Conservation (phyloP, 306 rosid species). For the Sindora glabra region DNA sequence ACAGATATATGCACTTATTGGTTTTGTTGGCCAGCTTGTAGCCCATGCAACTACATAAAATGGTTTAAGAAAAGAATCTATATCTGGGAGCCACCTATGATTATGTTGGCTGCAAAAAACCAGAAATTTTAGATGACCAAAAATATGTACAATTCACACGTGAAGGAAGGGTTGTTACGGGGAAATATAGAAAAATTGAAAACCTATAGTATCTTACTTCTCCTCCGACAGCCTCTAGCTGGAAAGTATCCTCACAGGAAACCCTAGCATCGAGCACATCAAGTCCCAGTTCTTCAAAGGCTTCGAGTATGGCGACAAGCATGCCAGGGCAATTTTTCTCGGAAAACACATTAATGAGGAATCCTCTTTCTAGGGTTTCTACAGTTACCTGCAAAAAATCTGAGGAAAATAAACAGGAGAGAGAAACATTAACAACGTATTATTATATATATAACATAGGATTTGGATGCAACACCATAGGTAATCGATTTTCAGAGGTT, state of each 20-base stretch:
- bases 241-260: constrained; percentile 78
- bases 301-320: constrained; percentile 64
- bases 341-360: constrained; percentile 53
- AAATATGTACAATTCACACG: constrained; percentile 20
- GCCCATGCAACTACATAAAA: background rate
- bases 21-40: background rate
- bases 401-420: too few species aligned
- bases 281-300: constrained; percentile 69
- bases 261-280: constrained; percentile 89
- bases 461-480: constrained; percentile 32
- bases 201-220: constrained; percentile 58
- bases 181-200: background rate
- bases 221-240: constrained; percentile 71
- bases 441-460: background rate
- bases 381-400: constrained; percentile 54
- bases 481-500: constrained; percentile 24
- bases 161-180: too few species aligned
- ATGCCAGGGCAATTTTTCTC: constrained; percentile 65
- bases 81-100: constrained; percentile 3
- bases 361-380: constrained; percentile 65
- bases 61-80: background rate
- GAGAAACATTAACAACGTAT: background rate
- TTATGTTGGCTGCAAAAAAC: background rate
- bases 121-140: background rate
- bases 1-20: background rate